Evolutionary conservation across 305 asterid genomes (phyloP).

Genomic region (Fraxinus angustifolia): DNA sequence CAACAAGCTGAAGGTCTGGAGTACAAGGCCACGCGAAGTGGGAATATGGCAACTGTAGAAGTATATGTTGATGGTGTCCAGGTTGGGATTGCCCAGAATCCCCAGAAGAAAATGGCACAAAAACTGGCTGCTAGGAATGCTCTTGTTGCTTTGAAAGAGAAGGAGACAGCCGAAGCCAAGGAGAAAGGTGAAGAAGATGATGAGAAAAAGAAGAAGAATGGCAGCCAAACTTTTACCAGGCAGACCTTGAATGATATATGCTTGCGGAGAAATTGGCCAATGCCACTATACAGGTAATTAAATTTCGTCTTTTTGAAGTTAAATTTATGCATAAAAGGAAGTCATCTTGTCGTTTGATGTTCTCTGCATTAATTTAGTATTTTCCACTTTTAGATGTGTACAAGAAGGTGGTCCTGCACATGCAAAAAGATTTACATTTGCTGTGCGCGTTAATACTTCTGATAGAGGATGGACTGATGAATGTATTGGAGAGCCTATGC

Average conservation of each 20-base stretch:
- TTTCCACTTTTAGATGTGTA: slow-evolving; percentile 49
- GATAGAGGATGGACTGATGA: slow-evolving; percentile 95
- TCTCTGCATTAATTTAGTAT: not conserved
- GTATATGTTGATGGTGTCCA: slow-evolving; percentile 86
- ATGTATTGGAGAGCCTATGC: slow-evolving; percentile 96
- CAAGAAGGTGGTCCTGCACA: slow-evolving; percentile 98
- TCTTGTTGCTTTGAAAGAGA: slow-evolving; percentile 77
- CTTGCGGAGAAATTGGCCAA: slow-evolving; percentile 92
- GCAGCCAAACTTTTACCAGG: slow-evolving; percentile 80
- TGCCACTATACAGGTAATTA: slow-evolving; percentile 82
- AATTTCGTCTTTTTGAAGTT: not conserved
- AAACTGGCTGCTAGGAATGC: slow-evolving; percentile 96
- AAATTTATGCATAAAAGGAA: not conserved
- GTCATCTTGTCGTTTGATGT: not conserved
- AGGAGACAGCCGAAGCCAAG: slow-evolving; percentile 60
- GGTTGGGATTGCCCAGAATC: slow-evolving; percentile 82
- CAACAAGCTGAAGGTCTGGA: slow-evolving; percentile 94
- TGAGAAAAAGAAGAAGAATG: slow-evolving; percentile 60
- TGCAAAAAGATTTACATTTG: slow-evolving; percentile 85
- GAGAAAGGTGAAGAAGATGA: slow-evolving; percentile 48
- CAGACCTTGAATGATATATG: slow-evolving; percentile 95
- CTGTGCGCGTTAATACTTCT: slow-evolving; percentile 81
- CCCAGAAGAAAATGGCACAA: slow-evolving; percentile 98
- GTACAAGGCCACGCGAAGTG: slow-evolving; percentile 79
- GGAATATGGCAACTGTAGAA: slow-evolving; percentile 91